Evolutionary conservation across 345 rosid species (phyloP).

Genomic region (Sisymbrium altissimum): DNA sequence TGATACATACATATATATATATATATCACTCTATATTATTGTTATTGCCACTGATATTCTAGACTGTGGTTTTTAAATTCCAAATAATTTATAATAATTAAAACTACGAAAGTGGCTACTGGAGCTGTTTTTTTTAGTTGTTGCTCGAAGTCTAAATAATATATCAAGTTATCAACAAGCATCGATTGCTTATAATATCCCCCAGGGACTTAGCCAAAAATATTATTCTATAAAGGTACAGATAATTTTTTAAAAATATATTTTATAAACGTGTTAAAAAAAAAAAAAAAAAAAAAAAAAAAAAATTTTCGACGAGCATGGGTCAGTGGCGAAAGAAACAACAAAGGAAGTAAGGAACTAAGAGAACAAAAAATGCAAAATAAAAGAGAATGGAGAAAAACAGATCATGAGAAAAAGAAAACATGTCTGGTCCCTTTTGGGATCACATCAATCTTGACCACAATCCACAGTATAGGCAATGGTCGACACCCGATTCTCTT

Average conservation of each 20-base stretch:
- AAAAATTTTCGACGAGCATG: neutral
- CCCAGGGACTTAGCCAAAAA: neutral
- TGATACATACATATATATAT: neutral
- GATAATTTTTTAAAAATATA: neutral
- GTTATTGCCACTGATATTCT: neutral
- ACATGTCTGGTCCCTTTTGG: conserved; percentile 14
- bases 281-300: neutral
- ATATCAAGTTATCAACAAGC: neutral
- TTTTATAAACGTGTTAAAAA: too few relatives aligned
- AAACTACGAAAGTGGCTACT: neutral
- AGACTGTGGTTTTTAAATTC: neutral
- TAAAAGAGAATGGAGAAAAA: conserved; percentile 11
- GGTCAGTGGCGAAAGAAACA: conserved; percentile 14
- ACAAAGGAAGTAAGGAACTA: neutral
- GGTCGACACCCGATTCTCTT: neutral
- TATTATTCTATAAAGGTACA: neutral
- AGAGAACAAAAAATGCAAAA: neutral
- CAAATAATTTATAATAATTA: neutral
- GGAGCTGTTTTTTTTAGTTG: neutral
- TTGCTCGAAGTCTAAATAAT: neutral
- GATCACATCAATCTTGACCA: conserved; percentile 30
- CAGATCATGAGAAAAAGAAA: neutral
- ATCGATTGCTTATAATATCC: neutral
- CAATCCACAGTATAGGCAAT: neutral
- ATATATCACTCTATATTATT: too few relatives aligned